Evolutionary conservation across 768 basidiomycete species (phyloP).

Genomic region (Mycena polygramma): DNA sequence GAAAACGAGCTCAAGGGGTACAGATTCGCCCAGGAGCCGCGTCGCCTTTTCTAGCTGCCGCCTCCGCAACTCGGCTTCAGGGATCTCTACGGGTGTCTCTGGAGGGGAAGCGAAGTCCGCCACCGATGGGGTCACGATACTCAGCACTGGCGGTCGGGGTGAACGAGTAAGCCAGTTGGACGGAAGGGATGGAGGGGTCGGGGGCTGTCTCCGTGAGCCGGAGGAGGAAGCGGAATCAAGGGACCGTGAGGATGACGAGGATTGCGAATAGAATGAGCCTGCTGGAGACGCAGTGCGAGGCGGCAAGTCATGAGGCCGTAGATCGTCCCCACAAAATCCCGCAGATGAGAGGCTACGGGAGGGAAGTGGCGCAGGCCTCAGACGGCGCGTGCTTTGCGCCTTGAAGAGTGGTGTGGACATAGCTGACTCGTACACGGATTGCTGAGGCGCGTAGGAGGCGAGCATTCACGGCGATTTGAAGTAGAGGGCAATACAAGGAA

Average conservation of each 20-base stretch:
- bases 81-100: slow-evolving; percentile 22
- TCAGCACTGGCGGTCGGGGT: slow-evolving; percentile 3
- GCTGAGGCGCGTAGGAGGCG: slow-evolving; percentile 9
- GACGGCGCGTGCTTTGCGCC: slow-evolving; percentile 1
- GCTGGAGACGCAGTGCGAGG: slow-evolving; percentile 17
- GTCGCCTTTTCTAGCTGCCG: slow-evolving; percentile 33
- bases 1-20: slow-evolving; percentile 34
- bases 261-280: slow-evolving; percentile 24
- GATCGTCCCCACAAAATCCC: slow-evolving; percentile 16
- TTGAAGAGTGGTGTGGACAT: slow-evolving; percentile 26
- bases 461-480: slow-evolving; percentile 13
- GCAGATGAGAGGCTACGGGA: slow-evolving; percentile 20
- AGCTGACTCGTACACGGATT: not conserved
- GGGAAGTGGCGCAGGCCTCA: not conserved
- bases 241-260: slow-evolving; percentile 18
- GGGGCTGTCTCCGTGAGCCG: not conserved
- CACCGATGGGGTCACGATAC: not conserved
- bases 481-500: too few species aligned
- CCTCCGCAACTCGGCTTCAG: slow-evolving; percentile 28
- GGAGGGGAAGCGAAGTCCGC: slow-evolving; percentile 25
- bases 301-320: slow-evolving; percentile 16
- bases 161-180: slow-evolving; percentile 25
- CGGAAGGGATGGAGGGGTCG: not conserved
- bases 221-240: slow-evolving; percentile 23
- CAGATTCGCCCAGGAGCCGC: slow-evolving; percentile 29